These are phyloP conservation scores for Cladobotryum mycophilum DNA, from an alignment of 2,329 filamentous ascomycete genomes.

Conservation along the genomic window DNA sequence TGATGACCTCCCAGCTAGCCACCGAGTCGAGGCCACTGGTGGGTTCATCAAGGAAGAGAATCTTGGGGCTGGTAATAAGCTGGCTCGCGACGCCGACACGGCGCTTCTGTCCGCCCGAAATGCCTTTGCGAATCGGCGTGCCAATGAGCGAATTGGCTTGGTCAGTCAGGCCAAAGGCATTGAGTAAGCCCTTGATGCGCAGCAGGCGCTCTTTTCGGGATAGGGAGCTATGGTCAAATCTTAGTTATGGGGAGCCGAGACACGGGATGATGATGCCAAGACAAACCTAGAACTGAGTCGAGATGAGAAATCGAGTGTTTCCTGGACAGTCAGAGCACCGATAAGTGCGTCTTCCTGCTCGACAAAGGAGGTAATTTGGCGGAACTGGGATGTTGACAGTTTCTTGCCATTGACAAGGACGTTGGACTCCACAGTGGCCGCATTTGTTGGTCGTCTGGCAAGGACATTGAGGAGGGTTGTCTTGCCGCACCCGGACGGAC, in stretches of 20 bases:
- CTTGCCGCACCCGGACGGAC: slow-evolving; percentile 68
- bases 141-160: slow-evolving; percentile 70
- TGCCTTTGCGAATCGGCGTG: slow-evolving; percentile 74
- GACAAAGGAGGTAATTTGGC: slow-evolving; percentile 66
- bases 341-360: slow-evolving; percentile 85
- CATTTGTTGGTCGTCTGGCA: slow-evolving; percentile 46
- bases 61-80: slow-evolving; percentile 72
- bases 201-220: slow-evolving; percentile 49
- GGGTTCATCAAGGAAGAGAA: slow-evolving; percentile 78
- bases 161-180: slow-evolving; percentile 64
- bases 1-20: slow-evolving; percentile 69
- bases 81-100: slow-evolving; percentile 74
- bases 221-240: slow-evolving; percentile 24
- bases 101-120: slow-evolving; percentile 80
- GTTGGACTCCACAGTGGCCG: slow-evolving; percentile 33
- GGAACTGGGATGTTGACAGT: slow-evolving; percentile 50
- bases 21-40: slow-evolving; percentile 79
- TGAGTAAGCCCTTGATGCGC: slow-evolving; percentile 60
- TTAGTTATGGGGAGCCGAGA: background rate
- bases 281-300: slow-evolving; percentile 54
- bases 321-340: slow-evolving; percentile 70
- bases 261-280: background rate
- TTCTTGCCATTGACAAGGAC: slow-evolving; percentile 55
- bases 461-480: slow-evolving; percentile 79
- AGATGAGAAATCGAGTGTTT: slow-evolving; percentile 74